These are phyloP conservation scores for Pseudisothecium myosuroides DNA, from an alignment of 225 moss, liverwort and hornwort species.

Conservation along the genomic window DNA sequence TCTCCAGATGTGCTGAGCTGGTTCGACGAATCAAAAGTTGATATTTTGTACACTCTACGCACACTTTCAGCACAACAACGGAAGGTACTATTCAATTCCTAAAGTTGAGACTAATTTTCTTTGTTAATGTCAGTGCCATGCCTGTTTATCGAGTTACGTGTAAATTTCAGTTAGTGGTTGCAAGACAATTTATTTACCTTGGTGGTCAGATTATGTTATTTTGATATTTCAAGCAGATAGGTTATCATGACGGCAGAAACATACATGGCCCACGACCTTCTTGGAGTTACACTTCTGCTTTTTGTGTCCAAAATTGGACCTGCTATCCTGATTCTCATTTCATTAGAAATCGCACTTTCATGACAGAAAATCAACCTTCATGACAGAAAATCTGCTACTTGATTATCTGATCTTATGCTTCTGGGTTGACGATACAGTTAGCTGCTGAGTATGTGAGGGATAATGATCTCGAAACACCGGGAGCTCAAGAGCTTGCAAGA, in stretches of 20 bases:
- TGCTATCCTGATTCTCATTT: neutral
- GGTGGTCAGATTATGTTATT: neutral
- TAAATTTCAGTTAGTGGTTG: neutral
- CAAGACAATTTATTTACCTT: neutral
- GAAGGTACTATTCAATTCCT: neutral
- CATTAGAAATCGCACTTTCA: neutral
- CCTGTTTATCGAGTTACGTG: neutral
- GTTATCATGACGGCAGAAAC: neutral
- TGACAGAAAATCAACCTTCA: neutral
- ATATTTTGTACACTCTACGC: slow-evolving; percentile 43
- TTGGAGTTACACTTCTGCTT: neutral
- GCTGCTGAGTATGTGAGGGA: slow-evolving; percentile 57
- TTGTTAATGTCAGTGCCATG: neutral
- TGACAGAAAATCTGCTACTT: neutral
- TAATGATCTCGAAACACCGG: slow-evolving; percentile 29
- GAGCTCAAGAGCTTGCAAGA: slow-evolving; percentile 59
- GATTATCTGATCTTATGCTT: neutral
- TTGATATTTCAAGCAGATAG: neutral
- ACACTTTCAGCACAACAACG: slow-evolving; percentile 68
- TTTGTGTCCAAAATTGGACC: neutral
- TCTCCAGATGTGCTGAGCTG: slow-evolving; percentile 45
- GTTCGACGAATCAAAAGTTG: slow-evolving; percentile 7
- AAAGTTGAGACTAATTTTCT: neutral
- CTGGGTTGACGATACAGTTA: slow-evolving; percentile 13
- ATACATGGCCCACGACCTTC: neutral